Percentiles rank a stretch among this genome's conserved stretches.
phyloP scores from a whole-genome alignment of 75 land plant genomes.

The Adiantum capillusveneris region DNA sequence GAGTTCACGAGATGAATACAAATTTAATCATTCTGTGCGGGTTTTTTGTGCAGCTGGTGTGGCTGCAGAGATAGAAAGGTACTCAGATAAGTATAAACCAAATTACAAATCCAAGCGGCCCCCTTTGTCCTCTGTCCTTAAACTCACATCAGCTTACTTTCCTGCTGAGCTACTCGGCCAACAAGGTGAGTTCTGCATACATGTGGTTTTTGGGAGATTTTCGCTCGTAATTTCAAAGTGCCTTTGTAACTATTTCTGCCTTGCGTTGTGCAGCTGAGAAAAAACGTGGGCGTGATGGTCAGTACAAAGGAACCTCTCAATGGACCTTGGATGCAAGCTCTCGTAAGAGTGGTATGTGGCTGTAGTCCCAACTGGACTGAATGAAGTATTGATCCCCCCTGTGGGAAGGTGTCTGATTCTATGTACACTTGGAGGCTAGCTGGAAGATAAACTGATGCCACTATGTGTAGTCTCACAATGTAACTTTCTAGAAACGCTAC shows the following conservation, averaged over 20 bases:
- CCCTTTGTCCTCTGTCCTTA: conserved; percentile 31
- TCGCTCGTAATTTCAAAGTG: too few relatives aligned
- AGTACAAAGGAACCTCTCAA: conserved; percentile 14
- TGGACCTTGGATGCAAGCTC: conserved; percentile 19
- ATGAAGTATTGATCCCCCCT: too few relatives aligned
- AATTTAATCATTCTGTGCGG: background rate
- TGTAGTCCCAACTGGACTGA: too few relatives aligned
- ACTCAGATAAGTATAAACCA: conserved; percentile 31
- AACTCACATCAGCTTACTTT: conserved; percentile 27
- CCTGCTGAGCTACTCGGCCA: conserved; percentile 33
- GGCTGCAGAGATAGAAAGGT: conserved; percentile 37
- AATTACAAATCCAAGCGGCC: conserved; percentile 24
- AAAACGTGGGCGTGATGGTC: too few relatives aligned
- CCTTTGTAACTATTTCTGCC: background rate
- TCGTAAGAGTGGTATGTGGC: conserved; percentile 14
- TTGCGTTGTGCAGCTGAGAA: background rate
- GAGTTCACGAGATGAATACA: background rate
- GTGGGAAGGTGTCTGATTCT: too few relatives aligned
- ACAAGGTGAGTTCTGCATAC: background rate
- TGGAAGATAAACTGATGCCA: too few relatives aligned
- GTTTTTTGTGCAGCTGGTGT: conserved; percentile 20
- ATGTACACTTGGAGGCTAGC: too few relatives aligned
- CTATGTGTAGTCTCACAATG: too few relatives aligned
- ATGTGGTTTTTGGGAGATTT: too few relatives aligned
- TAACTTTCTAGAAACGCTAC: too few relatives aligned